Conservation (phyloP, 2,329 filamentous ascomycete species). For the Sclerotinia trifoliorum region DNA sequence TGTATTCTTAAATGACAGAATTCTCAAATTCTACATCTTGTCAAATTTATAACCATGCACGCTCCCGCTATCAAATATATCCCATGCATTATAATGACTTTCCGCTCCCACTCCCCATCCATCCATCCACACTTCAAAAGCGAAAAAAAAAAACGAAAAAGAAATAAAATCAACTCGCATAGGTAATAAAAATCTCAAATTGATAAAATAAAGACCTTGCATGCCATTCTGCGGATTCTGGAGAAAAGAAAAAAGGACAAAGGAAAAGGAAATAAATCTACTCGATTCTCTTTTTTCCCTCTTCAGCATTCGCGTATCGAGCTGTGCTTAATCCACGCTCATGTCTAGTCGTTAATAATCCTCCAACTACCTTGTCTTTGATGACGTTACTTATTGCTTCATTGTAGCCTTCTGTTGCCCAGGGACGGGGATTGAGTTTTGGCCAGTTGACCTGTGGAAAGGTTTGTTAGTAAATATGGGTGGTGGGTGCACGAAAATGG, state of each 20-base stretch:
- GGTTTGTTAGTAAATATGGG: neutral
- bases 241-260: constrained; percentile 9
- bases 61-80: neutral
- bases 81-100: neutral
- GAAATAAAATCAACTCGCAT: neutral
- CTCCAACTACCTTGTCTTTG: constrained; percentile 78
- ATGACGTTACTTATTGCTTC: constrained; percentile 80
- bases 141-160: neutral
- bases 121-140: neutral
- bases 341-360: constrained; percentile 64
- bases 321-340: constrained; percentile 82
- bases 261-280: constrained; percentile 22
- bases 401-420: constrained; percentile 82
- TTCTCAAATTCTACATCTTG: constrained; percentile 8
- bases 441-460: constrained; percentile 86
- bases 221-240: constrained; percentile 4
- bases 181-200: neutral
- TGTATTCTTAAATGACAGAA: neutral
- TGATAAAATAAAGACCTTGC: constrained; percentile 1
- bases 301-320: constrained; percentile 80
- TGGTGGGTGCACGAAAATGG: neutral
- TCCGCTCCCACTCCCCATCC: neutral
- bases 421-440: constrained; percentile 85
- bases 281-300: constrained; percentile 98
- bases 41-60: constrained; percentile 10